Evolutionary conservation across 495 filamentous ascomycete genomes (phyloP).

Genomic region (Thermothielavioides terrestris): DNA sequence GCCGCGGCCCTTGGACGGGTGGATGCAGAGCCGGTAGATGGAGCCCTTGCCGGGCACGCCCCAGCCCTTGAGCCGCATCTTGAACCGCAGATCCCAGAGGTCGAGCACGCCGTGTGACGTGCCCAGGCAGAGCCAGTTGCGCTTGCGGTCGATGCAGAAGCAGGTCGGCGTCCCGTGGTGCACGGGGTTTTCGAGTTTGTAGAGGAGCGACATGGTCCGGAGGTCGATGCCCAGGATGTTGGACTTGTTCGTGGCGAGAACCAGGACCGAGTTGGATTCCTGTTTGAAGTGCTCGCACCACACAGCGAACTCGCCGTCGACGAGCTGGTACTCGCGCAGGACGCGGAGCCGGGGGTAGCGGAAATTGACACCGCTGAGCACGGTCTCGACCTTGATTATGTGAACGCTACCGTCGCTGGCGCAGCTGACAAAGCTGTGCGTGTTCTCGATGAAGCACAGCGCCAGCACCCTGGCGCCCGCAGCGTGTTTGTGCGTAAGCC

Average conservation of each 20-base stretch:
- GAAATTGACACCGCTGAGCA: conserved; percentile 45
- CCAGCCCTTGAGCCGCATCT: conserved; percentile 78
- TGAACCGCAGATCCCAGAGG: conserved; percentile 94
- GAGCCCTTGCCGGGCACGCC: conserved; percentile 71
- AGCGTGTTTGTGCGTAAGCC: conserved; percentile 77
- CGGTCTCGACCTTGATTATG: conserved; percentile 76
- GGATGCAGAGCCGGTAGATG: conserved; percentile 71
- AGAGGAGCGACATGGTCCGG: conserved; percentile 75
- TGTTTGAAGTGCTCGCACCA: conserved; percentile 90
- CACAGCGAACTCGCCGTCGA: conserved; percentile 64
- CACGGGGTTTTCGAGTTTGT: conserved; percentile 75
- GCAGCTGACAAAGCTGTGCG: conserved; percentile 83
- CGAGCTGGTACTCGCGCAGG: conserved; percentile 74
- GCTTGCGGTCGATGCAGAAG: conserved; percentile 76
- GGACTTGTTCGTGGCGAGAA: conserved; percentile 80
- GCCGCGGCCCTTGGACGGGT: conserved; percentile 66
- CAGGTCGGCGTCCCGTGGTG: conserved; percentile 91
- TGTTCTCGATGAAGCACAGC: conserved; percentile 85
- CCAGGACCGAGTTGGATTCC: conserved; percentile 67
- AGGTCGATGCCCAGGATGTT: conserved; percentile 79
- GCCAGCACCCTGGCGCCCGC: conserved; percentile 63
- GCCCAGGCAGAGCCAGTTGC: conserved; percentile 83
- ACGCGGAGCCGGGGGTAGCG: conserved; percentile 71
- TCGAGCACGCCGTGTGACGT: conserved; percentile 90
- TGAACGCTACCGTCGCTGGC: conserved; percentile 87